Evolutionary conservation across 2,329 filamentous ascomycete genomes (phyloP).

Genomic region (Claviceps pazoutovae): DNA sequence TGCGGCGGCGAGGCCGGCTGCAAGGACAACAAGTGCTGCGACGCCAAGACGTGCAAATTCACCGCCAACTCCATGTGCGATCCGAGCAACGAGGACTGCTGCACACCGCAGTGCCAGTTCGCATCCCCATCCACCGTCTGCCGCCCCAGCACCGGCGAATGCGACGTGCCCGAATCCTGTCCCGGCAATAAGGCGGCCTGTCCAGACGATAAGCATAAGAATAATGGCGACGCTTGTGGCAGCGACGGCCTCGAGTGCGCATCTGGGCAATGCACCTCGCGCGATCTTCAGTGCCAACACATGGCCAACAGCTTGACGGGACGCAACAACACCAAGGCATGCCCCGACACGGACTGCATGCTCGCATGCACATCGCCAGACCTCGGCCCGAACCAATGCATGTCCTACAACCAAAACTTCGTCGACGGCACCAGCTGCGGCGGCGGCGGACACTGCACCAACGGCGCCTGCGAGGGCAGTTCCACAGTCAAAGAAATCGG

Average conservation of each 20-base stretch:
- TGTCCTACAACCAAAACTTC: conserved; percentile 76
- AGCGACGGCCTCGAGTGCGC: conserved; percentile 56
- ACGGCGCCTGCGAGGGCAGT: conserved; percentile 63
- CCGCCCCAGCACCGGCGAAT: conserved; percentile 62
- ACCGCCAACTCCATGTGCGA: conserved; percentile 63
- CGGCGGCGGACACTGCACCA: conserved; percentile 64
- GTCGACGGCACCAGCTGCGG: conserved; percentile 80
- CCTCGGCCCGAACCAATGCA: conserved; percentile 53
- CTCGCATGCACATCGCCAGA: conserved; percentile 62
- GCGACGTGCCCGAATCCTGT: conserved; percentile 78
- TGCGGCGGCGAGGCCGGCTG: conserved; percentile 70
- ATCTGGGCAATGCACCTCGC: conserved; percentile 86
- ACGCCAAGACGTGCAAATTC: conserved; percentile 79
- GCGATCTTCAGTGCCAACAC: conserved; percentile 76
- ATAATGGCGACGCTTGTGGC: conserved; percentile 62
- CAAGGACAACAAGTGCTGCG: conserved; percentile 64
- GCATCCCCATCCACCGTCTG: conserved; percentile 59
- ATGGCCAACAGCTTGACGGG: conserved; percentile 63
- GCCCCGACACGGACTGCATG: conserved; percentile 50
- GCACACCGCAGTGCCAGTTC: conserved; percentile 52
- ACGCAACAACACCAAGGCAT: conserved; percentile 68
- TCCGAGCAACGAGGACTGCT: conserved; percentile 70
- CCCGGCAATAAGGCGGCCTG: conserved; percentile 59
- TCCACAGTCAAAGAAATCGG: conserved; percentile 56
- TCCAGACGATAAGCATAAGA: conserved; percentile 54